These are phyloP conservation scores for Aspergillus nomiae DNA, from an alignment of 2,329 filamentous ascomycete genomes.

Conservation along the genomic window DNA sequence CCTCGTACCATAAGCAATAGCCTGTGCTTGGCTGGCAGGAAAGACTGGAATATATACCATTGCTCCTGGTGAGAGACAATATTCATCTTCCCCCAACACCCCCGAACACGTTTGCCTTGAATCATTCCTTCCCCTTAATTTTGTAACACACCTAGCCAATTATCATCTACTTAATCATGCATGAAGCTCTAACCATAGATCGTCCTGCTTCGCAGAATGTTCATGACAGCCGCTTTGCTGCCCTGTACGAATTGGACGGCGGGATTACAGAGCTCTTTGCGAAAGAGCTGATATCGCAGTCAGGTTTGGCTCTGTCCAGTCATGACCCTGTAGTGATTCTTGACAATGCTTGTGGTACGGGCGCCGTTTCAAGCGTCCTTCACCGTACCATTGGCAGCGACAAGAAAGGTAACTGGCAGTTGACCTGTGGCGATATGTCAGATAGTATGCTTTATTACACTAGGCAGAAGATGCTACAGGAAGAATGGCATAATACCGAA, in stretches of 20 bases:
- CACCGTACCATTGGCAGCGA: slow-evolving; percentile 42
- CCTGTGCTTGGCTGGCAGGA: too few species aligned
- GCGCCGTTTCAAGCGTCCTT: slow-evolving; percentile 51
- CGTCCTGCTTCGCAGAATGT: not conserved
- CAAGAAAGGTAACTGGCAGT: slow-evolving; percentile 46
- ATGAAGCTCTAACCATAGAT: too few species aligned
- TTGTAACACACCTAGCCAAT: too few species aligned
- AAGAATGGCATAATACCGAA: slow-evolving; percentile 52
- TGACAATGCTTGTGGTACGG: slow-evolving; percentile 58
- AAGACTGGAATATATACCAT: too few species aligned
- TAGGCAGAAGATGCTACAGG: slow-evolving; percentile 39
- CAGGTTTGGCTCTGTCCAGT: slow-evolving; percentile 24
- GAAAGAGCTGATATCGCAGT: slow-evolving; percentile 30
- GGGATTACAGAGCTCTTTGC: slow-evolving; percentile 34
- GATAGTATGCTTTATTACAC: slow-evolving; percentile 46
- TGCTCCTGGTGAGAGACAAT: too few species aligned
- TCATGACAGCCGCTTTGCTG: slow-evolving; percentile 21
- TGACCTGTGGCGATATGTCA: slow-evolving; percentile 55
- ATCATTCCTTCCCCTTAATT: too few species aligned
- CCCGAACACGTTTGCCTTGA: too few species aligned
- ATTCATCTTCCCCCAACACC: too few species aligned
- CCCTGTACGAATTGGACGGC: slow-evolving; percentile 32
- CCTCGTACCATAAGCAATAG: too few species aligned
- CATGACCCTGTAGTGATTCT: slow-evolving; percentile 41
- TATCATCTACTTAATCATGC: too few species aligned